Evolutionary conservation across 768 basidiomycete genomes (phyloP).

Genomic region (Dioszegia crocea): DNA sequence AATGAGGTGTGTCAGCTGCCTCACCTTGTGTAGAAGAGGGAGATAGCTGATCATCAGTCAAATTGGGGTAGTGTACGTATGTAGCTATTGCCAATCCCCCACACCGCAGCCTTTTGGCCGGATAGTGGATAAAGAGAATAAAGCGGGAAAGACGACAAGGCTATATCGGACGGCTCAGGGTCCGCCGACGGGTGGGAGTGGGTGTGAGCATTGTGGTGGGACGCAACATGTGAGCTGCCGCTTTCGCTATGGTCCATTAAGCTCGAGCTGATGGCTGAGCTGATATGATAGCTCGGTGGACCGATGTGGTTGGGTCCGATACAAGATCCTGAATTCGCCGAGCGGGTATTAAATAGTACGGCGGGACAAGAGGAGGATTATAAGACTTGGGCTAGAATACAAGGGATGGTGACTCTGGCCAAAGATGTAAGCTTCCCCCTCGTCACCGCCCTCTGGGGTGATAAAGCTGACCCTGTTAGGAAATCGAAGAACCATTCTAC

Average conservation of each 20-base stretch:
- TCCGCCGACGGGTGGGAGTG: slow-evolving; percentile 53
- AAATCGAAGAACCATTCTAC: slow-evolving; percentile 39
- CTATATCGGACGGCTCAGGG: slow-evolving; percentile 75
- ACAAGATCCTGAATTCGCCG: slow-evolving; percentile 70
- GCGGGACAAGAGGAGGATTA: slow-evolving; percentile 63
- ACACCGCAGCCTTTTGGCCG: slow-evolving; percentile 82
- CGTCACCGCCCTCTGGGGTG: too few species aligned
- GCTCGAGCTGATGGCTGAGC: not conserved
- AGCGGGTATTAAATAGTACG: slow-evolving; percentile 70
- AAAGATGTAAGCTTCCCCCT: slow-evolving; percentile 59
- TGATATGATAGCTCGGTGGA: slow-evolving; percentile 65
- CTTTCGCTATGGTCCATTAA: not conserved
- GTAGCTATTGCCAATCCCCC: slow-evolving; percentile 73
- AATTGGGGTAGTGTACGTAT: slow-evolving; percentile 78
- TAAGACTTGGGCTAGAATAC: slow-evolving; percentile 77
- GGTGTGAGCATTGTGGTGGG: slow-evolving; percentile 78
- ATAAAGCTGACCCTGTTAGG: slow-evolving; percentile 19
- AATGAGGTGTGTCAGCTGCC: slow-evolving; percentile 59
- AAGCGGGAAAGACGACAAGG: slow-evolving; percentile 59
- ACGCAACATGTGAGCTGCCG: slow-evolving; percentile 64
- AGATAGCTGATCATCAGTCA: slow-evolving; percentile 57
- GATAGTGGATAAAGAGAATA: slow-evolving; percentile 61
- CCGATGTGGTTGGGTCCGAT: slow-evolving; percentile 95
- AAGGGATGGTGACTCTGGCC: slow-evolving; percentile 89
- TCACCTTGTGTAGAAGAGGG: not conserved